Evolutionary conservation across 2,329 filamentous ascomycete genomes (phyloP), one percentile per base, ranked within the genome.

Genomic region (Botryotinia globosa): DNA sequence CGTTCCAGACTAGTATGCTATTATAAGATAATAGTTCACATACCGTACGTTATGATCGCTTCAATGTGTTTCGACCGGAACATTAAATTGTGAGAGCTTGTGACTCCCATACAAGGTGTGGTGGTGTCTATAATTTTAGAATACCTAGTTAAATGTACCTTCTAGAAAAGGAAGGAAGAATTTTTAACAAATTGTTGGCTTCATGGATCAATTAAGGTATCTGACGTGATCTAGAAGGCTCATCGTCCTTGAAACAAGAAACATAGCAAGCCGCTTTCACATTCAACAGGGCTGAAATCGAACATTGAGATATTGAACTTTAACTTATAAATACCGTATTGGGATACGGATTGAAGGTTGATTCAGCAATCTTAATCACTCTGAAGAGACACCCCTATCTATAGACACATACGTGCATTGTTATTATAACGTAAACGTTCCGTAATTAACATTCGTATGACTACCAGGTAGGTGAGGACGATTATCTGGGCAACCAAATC

Each of bases 211-310:
- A 66, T 37, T 34, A 10, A 65, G 29, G n/a, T 18, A 25, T 51
- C 44, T 65, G 63, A 66, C 63, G 45, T 66, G 64, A 67, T 67
- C 34, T 5, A 44, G 32, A 10, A 44, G 32, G 25, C 63, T 39
- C 64, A 29, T 39, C 29, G 10, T 25, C 25, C 34, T 67, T 54
- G 25, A 67, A 66, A 54, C 64, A 66, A 48, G 64, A 66, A 51
- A 66, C 8, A 54, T 54, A 54, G 62, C 29, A 42, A 67, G 64
- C 34, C 34, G 48, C 64, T 67, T 54, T 67, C 22, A 67, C 6
- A 42, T 29, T 42, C 20, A n/a, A 39, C 64, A 67, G 64, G 45
- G 44, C 42, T 48, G 62, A 65, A 18, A 48, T 34, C 10, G 63
- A 18, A 65, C 29, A 48, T 37, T 48, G 44, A 37, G 34, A n/a